Evolutionary conservation across 352 stramenopile genomes (phyloP).

Genomic region (Plasmopara viticola): DNA sequence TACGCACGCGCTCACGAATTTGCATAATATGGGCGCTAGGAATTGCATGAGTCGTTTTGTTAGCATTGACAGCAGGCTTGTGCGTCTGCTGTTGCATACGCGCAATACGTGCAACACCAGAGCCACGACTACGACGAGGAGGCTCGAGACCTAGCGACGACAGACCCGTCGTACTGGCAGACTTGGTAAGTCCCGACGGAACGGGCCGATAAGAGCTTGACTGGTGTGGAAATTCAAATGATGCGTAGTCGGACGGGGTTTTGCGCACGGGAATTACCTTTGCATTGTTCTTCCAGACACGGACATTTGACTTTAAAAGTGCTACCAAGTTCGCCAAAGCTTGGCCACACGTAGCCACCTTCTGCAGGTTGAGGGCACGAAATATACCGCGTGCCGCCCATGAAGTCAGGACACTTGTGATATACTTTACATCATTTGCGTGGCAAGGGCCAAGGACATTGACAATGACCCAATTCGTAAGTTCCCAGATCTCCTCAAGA

Average conservation of each 20-base stretch:
- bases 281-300: constrained; percentile 67
- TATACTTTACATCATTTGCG: constrained; percentile 91
- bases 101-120: constrained; percentile 74
- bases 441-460: constrained; percentile 93
- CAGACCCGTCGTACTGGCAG: constrained; percentile 80
- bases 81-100: constrained; percentile 70
- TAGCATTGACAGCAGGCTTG: constrained; percentile 46
- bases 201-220: constrained; percentile 32
- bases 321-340: constrained; percentile 68
- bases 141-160: constrained; percentile 68
- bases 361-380: constrained; percentile 69
- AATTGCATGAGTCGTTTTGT: constrained; percentile 69
- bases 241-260: constrained; percentile 76
- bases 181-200: constrained; percentile 69
- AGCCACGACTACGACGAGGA: constrained; percentile 71
- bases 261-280: constrained; percentile 82
- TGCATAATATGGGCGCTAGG: constrained; percentile 81
- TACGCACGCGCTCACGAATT: constrained; percentile 92
- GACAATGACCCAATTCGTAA: constrained; percentile 92
- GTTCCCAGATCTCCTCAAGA: constrained; percentile 96
- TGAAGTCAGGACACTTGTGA: constrained; percentile 77
- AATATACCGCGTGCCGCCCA: constrained; percentile 78
- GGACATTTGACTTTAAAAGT: constrained; percentile 59
- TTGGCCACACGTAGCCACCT: constrained; percentile 51
- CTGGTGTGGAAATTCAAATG: constrained; percentile 75